Evolutionary conservation across 2,329 filamentous ascomycete genomes (phyloP).

Genomic region (Pseudocercospora vitis): DNA sequence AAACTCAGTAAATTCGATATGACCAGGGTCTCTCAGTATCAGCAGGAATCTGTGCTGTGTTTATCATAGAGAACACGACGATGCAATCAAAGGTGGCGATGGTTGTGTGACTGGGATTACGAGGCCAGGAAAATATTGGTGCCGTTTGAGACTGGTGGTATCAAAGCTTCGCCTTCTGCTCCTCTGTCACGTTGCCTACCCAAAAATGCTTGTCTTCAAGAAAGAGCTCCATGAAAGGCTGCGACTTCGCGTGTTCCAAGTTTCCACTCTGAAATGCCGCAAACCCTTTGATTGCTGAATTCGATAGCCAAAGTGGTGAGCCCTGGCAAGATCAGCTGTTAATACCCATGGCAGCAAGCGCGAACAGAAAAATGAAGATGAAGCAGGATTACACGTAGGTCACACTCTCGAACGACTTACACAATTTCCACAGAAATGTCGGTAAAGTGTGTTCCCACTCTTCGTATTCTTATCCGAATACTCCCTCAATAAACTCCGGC

Average conservation of each 20-base stretch:
- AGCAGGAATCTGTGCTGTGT: no score
- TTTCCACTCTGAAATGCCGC: slow-evolving; percentile 21
- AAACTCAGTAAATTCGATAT: background rate
- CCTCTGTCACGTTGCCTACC: slow-evolving; percentile 21
- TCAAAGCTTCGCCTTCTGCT: slow-evolving; percentile 25
- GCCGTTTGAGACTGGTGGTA: background rate
- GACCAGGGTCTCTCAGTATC: no score
- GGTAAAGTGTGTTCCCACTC: slow-evolving; percentile 28
- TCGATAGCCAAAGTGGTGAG: slow-evolving; percentile 26
- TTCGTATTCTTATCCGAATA: slow-evolving; percentile 32
- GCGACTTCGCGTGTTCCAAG: slow-evolving; percentile 21
- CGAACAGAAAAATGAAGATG: background rate
- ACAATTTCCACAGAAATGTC: slow-evolving; percentile 34
- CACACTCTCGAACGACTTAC: no score
- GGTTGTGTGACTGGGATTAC: no score
- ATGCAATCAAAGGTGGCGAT: background rate
- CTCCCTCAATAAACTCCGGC: slow-evolving; percentile 26
- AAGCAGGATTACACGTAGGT: background rate
- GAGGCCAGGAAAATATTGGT: background rate
- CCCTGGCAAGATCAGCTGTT: slow-evolving; percentile 17
- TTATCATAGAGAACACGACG: no score
- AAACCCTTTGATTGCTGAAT: slow-evolving; percentile 26
- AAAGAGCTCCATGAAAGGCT: slow-evolving; percentile 25
- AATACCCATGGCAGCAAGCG: background rate
- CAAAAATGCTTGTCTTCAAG: slow-evolving; percentile 19